Percentiles rank a stretch among this genome's conserved stretches.
Conservation (phyloP, 176 grass and related monocot genomes). For the Otatea glauca region DNA sequence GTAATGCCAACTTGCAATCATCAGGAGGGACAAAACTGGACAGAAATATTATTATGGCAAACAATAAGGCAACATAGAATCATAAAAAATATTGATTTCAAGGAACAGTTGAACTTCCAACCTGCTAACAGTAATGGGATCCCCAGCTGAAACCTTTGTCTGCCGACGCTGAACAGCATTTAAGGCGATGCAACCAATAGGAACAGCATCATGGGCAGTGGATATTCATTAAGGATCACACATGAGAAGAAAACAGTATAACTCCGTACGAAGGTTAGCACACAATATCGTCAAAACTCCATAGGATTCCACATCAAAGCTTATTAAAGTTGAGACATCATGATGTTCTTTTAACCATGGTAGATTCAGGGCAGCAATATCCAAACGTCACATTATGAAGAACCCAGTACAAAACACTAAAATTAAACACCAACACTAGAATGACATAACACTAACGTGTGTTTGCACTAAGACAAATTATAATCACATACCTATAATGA, state of each 20-base stretch:
- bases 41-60: slow-evolving; percentile 15
- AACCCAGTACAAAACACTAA: neutral
- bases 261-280: neutral
- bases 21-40: slow-evolving; percentile 84
- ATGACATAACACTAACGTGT: neutral
- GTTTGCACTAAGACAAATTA: neutral
- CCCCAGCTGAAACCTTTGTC: slow-evolving; percentile 87
- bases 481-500: neutral
- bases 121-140: slow-evolving; percentile 79
- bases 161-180: slow-evolving; percentile 95
- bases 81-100: slow-evolving; percentile 30
- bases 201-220: slow-evolving; percentile 77
- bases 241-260: neutral
- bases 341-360: neutral
- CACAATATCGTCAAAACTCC: neutral
- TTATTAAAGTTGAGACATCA: neutral
- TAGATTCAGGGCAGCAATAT: neutral
- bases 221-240: slow-evolving; percentile 66
- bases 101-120: slow-evolving; percentile 34
- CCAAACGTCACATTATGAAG: neutral
- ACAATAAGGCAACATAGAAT: slow-evolving; percentile 15
- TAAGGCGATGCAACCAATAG: slow-evolving; percentile 68
- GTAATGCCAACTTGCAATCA: slow-evolving; percentile 78
- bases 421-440: neutral
- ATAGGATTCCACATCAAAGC: neutral